These are phyloP conservation scores for Luffa aegyptiaca DNA, from an alignment of 306 rosid genomes.

Conservation along the genomic window DNA sequence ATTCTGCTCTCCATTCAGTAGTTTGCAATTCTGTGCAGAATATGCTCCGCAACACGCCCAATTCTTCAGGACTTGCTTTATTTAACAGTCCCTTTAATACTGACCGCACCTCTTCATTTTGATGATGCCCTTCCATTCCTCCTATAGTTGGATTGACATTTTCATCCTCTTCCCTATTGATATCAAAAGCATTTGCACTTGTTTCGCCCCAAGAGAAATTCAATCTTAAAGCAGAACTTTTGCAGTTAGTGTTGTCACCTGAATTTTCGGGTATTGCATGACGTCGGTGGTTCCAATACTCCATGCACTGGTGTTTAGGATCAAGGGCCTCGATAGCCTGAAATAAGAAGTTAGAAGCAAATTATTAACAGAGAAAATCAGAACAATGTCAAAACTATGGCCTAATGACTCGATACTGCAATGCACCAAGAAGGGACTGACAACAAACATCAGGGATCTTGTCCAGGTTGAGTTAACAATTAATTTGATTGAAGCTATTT, in stretches of 20 bases:
- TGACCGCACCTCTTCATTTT: constrained; percentile 24
- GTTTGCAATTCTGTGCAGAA: constrained; percentile 28
- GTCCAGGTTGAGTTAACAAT: background rate
- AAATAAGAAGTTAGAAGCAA: constrained; percentile 12
- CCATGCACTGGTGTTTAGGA: constrained; percentile 49
- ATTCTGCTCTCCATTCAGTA: constrained; percentile 33
- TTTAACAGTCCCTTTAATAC: constrained; percentile 37
- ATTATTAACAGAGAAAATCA: background rate
- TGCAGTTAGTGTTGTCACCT: constrained; percentile 8
- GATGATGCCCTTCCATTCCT: constrained; percentile 14
- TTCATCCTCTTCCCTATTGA: constrained; percentile 23
- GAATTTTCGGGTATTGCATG: background rate
- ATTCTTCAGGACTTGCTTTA: constrained; percentile 50
- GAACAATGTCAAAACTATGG: constrained; percentile 7
- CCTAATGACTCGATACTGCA: background rate
- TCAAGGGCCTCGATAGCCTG: constrained; percentile 79
- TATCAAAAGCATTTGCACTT: constrained; percentile 31
- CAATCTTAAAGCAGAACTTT: constrained; percentile 21
- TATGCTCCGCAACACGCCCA: constrained; percentile 33
- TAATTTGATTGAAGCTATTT: background rate
- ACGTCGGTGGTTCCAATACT: constrained; percentile 63
- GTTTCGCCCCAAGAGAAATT: constrained; percentile 20
- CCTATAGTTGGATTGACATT: constrained; percentile 9
- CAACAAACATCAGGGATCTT: background rate
- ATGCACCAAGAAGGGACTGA: background rate